Evolutionary conservation across 805 yeast genomes (phyloP).

Genomic region (Diddensiella transvaalensis): DNA sequence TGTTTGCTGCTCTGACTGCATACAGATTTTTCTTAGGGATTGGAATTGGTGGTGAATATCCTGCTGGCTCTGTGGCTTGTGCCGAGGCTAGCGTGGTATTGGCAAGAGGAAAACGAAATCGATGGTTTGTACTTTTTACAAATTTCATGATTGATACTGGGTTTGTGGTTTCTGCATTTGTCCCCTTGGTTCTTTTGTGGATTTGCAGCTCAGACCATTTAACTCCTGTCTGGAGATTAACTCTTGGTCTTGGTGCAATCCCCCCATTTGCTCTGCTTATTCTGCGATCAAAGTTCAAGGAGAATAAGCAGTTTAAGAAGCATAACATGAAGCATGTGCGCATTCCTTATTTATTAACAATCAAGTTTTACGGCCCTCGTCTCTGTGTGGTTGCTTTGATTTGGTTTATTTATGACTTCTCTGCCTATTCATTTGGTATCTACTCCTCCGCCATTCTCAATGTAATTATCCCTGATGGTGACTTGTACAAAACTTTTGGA

Average conservation of each 20-base stretch:
- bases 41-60: conserved; percentile 92
- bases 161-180: conserved; percentile 76
- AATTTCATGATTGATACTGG: conserved; percentile 83
- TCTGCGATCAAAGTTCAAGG: conserved; percentile 69
- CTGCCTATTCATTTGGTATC: conserved; percentile 83
- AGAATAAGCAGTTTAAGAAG: conserved; percentile 66
- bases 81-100: conserved; percentile 80
- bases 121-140: conserved; percentile 85
- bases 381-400: conserved; percentile 62
- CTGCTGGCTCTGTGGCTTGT: conserved; percentile 89
- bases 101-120: conserved; percentile 78
- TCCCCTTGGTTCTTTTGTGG: conserved; percentile 80
- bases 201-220: conserved; percentile 68
- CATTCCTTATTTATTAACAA: conserved; percentile 62
- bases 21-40: conserved; percentile 84
- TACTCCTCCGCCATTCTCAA: conserved; percentile 69
- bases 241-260: conserved; percentile 83
- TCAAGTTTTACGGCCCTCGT: conserved; percentile 84
- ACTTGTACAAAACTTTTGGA: conserved; percentile 69
- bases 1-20: conserved; percentile 76
- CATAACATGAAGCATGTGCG: conserved; percentile 59
- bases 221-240: conserved; percentile 83
- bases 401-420: conserved; percentile 90
- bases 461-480: conserved; percentile 52
- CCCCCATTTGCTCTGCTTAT: conserved; percentile 75